Percentiles rank a stretch among this genome's conserved stretches.
These are phyloP conservation scores for Apophysomyces variabilis DNA, from an alignment of 371 early-diverging fungal species.

Conservation along the genomic window DNA sequence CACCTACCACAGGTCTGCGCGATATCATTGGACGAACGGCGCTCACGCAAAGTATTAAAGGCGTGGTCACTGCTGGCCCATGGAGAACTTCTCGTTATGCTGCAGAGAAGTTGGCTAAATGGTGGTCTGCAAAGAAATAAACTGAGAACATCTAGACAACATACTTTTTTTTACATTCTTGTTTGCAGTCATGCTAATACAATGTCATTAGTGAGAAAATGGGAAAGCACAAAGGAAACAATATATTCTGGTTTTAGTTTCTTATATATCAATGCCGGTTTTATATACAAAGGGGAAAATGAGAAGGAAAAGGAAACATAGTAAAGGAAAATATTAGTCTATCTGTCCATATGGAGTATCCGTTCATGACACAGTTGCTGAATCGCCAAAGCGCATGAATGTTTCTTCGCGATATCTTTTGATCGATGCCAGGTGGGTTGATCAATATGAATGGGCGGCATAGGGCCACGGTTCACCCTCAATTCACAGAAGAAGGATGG, in stretches of 20 bases:
- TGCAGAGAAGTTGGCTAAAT: slow-evolving; percentile 74
- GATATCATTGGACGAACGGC: slow-evolving; percentile 71
- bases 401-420: neutral
- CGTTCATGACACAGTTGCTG: neutral
- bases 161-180: too few relatives aligned
- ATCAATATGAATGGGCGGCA: neutral
- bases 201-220: too few relatives aligned
- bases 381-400: neutral
- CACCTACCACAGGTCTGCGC: slow-evolving; percentile 29
- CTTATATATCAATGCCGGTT: too few relatives aligned
- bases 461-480: neutral
- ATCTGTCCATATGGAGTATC: neutral
- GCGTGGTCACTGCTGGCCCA: slow-evolving; percentile 89
- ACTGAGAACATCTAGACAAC: neutral
- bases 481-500: neutral
- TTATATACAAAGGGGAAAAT: too few relatives aligned
- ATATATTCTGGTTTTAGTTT: too few relatives aligned
- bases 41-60: slow-evolving; percentile 90
- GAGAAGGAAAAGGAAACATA: too few relatives aligned
- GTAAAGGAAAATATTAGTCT: too few relatives aligned
- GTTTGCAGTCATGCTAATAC: too few relatives aligned
- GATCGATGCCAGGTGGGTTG: neutral
- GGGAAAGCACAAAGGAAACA: too few relatives aligned
- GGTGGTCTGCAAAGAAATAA: slow-evolving; percentile 58
- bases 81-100: slow-evolving; percentile 75